phyloP scores from a whole-genome alignment of 306 rosid genomes.

The Cicer pinnatifidum region DNA sequence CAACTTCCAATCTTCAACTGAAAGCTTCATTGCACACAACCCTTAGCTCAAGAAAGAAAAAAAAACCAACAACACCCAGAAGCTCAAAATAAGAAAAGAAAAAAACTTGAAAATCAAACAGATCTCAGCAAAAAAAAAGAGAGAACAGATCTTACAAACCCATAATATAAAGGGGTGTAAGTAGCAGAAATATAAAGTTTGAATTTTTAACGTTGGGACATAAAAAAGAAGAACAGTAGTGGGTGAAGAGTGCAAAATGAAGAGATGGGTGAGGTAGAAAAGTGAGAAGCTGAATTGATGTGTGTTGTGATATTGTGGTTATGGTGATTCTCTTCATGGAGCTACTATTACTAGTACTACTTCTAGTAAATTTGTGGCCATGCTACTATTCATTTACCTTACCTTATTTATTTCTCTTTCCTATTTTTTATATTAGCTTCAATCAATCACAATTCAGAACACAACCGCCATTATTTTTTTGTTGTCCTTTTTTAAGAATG shows the following conservation, averaged over 20 bases:
- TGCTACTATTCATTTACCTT: slow-evolving; percentile 60
- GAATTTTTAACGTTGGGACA: neutral
- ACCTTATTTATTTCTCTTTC: slow-evolving; percentile 36
- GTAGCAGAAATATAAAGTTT: neutral
- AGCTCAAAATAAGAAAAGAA: slow-evolving; percentile 30
- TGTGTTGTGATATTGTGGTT: slow-evolving; percentile 35
- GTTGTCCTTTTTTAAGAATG: slow-evolving; percentile 64
- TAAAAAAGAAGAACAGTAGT: neutral
- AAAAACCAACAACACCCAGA: slow-evolving; percentile 42
- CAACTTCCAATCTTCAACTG: slow-evolving; percentile 45
- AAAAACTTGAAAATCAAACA: slow-evolving; percentile 43
- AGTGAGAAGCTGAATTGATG: slow-evolving; percentile 46
- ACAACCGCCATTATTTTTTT: slow-evolving; percentile 79
- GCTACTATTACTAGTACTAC: slow-evolving; percentile 39
- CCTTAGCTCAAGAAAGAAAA: neutral
- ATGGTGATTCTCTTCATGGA: slow-evolving; percentile 46
- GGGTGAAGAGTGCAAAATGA: neutral
- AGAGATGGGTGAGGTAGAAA: slow-evolving; percentile 40
- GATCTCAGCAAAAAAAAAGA: slow-evolving; percentile 62
- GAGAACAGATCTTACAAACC: slow-evolving; percentile 60
- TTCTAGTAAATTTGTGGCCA: slow-evolving; percentile 44
- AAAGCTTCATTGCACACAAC: slow-evolving; percentile 52
- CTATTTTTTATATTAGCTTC: slow-evolving; percentile 13
- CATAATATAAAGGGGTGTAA: slow-evolving; percentile 33
- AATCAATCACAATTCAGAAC: slow-evolving; percentile 67